Percentiles rank a stretch among this genome's conserved stretches.
Evolutionary conservation across 2,329 filamentous ascomycete genomes (phyloP).

Genomic region (Plectosphaerella plurivora): DNA sequence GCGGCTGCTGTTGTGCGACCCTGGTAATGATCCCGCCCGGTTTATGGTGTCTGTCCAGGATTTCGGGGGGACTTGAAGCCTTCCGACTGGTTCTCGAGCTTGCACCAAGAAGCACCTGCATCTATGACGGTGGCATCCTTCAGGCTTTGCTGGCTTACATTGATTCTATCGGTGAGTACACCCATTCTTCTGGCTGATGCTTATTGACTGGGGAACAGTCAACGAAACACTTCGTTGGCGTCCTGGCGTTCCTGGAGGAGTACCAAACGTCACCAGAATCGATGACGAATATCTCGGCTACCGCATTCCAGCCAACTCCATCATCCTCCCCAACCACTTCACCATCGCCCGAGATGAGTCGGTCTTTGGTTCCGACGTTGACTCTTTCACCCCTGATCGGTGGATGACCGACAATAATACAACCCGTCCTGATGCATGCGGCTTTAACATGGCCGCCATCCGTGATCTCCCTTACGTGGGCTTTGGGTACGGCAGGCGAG

Average conservation of each 20-base stretch:
- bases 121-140: no score
- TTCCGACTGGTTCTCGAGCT: no score
- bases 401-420: slow-evolving; percentile 40
- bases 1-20: no score
- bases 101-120: no score
- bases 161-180: slow-evolving; percentile 19
- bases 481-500: slow-evolving; percentile 45
- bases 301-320: slow-evolving; percentile 36
- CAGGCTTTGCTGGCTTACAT: slow-evolving; percentile 31
- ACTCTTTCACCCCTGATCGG: slow-evolving; percentile 25
- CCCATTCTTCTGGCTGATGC: no score
- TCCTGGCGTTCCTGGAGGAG: slow-evolving; percentile 27
- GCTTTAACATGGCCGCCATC: neutral
- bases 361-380: slow-evolving; percentile 31
- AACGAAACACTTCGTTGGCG: slow-evolving; percentile 42
- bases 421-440: no score
- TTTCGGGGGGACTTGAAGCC: no score
- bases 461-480: slow-evolving; percentile 25
- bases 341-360: slow-evolving; percentile 28
- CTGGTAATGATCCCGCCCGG: no score
- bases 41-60: no score
- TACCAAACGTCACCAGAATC: slow-evolving; percentile 31
- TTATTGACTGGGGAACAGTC: slow-evolving; percentile 8
- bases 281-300: slow-evolving; percentile 31
- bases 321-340: slow-evolving; percentile 36